Base-by-base conservation (phyloP, 2,329 filamentous ascomycete species). In the Talaromyces funiculosus region DNA sequence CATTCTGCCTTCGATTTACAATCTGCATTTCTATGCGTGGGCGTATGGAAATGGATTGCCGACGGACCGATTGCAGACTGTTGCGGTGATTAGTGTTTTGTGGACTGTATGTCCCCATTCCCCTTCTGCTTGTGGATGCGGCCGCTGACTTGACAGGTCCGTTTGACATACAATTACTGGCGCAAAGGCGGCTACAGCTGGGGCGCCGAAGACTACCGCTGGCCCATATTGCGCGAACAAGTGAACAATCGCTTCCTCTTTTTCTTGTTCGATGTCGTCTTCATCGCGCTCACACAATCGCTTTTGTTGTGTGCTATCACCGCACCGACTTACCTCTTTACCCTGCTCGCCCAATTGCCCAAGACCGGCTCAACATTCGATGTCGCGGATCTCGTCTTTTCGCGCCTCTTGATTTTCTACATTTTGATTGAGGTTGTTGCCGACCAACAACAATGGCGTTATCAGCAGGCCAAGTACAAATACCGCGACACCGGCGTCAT, bases 161-260 rank as follows among this genome's bases (percentile, higher is more conserved):
- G 94, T 10, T 79, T 99, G 75, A 97, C 93, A 2, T 97, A 85
- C 81, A 99, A 99, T 77, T 99, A 97, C 78, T 96, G 90, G 87
- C 88, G 94, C 61, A 96, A 90, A 74, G 94, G 94, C 40, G 94
- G 94, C 24, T 99, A 99, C 73, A 79, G 82, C 16, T 81, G 92
- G 64, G 93, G 94, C 38, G 92, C 89, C 16, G 93, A 99, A 75
- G 94, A 99, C 75, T 99, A 99, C 74, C 85, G 94, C 77, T 99
- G 94, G 93, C 81, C 82, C 60, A 86, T 92, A 59, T 79, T 97
- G 57, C 87, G 87, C 71, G 79, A 82, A 29, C 79, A 85, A 38
- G 80, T 92, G 22, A 79, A 81, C 56, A 78, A 85, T 45, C 92
- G 91, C 76, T 89, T 92, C 40, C 72, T 86, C 24, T 96, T 96